A percentile compares a stretch with the other conserved stretches of the same genome.
Conservation (phyloP, 352 stramenopile genomes). For the Phytopythium sindhum region DNA sequence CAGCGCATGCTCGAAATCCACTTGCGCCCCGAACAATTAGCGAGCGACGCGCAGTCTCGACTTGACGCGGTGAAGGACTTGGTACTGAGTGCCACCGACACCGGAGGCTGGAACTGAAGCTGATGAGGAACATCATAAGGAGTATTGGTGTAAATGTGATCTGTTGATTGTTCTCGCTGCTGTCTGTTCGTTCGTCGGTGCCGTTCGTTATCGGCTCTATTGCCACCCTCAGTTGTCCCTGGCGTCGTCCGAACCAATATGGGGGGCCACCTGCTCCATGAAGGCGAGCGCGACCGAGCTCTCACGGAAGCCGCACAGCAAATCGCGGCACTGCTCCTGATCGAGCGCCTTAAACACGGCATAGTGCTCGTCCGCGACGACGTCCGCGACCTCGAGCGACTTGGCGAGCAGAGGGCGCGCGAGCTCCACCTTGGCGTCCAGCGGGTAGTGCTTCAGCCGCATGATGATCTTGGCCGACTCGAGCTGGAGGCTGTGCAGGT, state of each 20-base stretch:
- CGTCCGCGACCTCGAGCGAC: slow-evolving; percentile 67
- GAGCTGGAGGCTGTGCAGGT: slow-evolving; percentile 75
- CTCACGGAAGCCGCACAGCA: slow-evolving; percentile 66
- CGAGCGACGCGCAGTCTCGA: slow-evolving; percentile 9
- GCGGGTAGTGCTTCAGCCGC: slow-evolving; percentile 65
- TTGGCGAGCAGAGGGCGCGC: slow-evolving; percentile 63
- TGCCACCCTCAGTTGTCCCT: slow-evolving; percentile 4
- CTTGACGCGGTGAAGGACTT: slow-evolving; percentile 30
- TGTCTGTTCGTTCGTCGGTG: neutral
- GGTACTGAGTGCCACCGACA: slow-evolving; percentile 50
- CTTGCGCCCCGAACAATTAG: slow-evolving; percentile 3
- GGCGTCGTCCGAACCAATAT: neutral
- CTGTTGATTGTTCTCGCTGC: neutral
- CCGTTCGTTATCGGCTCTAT: neutral
- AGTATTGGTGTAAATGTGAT: neutral
- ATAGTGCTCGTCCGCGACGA: slow-evolving; percentile 80
- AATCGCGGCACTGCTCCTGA: slow-evolving; percentile 56
- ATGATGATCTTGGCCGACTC: slow-evolving; percentile 72
- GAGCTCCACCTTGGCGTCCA: slow-evolving; percentile 49
- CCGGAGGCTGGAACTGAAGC: slow-evolving; percentile 18
- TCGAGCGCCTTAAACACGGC: slow-evolving; percentile 57
- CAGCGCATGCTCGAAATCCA: slow-evolving; percentile 42
- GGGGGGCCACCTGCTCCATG: slow-evolving; percentile 27
- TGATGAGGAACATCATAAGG: too few relatives aligned
- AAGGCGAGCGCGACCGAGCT: slow-evolving; percentile 63